Conservation (phyloP, 139 green algal genomes). For the Nannochloris sp. region DNA sequence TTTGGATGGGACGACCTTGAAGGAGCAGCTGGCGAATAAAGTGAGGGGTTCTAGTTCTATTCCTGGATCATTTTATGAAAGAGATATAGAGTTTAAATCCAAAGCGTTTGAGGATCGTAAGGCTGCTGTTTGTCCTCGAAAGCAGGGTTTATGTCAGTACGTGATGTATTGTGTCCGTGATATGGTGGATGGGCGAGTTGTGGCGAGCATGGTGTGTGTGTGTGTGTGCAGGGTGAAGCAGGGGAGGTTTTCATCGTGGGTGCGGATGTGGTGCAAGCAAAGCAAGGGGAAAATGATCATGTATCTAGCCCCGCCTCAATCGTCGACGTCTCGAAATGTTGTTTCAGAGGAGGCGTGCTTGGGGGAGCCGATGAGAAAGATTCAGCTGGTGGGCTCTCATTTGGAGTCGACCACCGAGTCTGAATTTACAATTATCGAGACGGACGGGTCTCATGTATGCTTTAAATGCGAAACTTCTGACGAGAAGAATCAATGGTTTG, state of each 20-base stretch:
- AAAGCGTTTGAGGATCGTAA: neutral
- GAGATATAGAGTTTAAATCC: slow-evolving; percentile 16
- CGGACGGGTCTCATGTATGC: neutral
- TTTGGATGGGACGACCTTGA: slow-evolving; percentile 6
- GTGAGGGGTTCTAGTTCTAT: slow-evolving; percentile 6
- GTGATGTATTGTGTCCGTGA: neutral
- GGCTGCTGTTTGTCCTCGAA: neutral
- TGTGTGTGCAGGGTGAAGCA: slow-evolving; percentile 1
- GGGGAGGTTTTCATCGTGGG: slow-evolving; percentile 7
- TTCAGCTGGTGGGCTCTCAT: slow-evolving; percentile 23
- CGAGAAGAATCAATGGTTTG: slow-evolving; percentile 22
- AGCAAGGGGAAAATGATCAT: neutral
- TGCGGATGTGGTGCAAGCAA: neutral
- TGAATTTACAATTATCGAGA: slow-evolving; percentile 5
- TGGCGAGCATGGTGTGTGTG: too few species aligned
- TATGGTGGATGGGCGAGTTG: too few species aligned
- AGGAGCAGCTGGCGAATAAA: slow-evolving; percentile 7
- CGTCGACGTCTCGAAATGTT: neutral
- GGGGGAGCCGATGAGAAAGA: neutral
- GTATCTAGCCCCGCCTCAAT: neutral
- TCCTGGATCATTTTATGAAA: slow-evolving; percentile 22
- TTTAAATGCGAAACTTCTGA: neutral
- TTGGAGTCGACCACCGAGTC: neutral
- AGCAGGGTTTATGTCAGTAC: neutral
- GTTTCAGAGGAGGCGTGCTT: neutral